phyloP scores from a whole-genome alignment of 257 asterid species.

The Solanum appendiculatum region DNA sequence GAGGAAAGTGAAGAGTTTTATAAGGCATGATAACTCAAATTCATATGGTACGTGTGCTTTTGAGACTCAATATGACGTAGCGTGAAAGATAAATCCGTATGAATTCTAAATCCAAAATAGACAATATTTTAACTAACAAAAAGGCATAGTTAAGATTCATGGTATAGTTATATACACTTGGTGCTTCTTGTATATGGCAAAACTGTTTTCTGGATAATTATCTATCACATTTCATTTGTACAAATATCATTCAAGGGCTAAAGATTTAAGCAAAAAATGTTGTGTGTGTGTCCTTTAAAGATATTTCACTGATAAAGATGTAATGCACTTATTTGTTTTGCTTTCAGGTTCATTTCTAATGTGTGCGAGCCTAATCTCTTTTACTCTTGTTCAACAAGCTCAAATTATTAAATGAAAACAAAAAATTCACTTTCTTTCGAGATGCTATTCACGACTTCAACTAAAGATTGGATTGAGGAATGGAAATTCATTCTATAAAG shows the following conservation, averaged over 20 bases:
- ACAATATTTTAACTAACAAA: neutral
- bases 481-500: too few species aligned
- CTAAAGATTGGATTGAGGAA: neutral
- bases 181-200: neutral
- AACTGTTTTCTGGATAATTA: neutral
- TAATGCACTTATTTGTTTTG: neutral
- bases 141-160: neutral
- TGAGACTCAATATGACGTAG: neutral
- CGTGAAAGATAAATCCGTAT: neutral
- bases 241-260: neutral
- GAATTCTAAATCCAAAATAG: neutral
- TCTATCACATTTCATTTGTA: neutral
- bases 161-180: neutral
- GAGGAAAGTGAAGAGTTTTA: neutral
- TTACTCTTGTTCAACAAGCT: neutral
- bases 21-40: neutral
- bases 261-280: neutral
- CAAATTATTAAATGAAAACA: too few species aligned
- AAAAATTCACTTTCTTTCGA: neutral
- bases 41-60: rapidly evolving
- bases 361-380: neutral
- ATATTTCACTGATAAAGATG: neutral
- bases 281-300: neutral
- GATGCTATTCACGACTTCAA: neutral
- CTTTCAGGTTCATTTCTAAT: neutral